Evolutionary conservation across 495 filamentous ascomycete genomes (phyloP).

Genomic region (Trichoderma reesei): DNA sequence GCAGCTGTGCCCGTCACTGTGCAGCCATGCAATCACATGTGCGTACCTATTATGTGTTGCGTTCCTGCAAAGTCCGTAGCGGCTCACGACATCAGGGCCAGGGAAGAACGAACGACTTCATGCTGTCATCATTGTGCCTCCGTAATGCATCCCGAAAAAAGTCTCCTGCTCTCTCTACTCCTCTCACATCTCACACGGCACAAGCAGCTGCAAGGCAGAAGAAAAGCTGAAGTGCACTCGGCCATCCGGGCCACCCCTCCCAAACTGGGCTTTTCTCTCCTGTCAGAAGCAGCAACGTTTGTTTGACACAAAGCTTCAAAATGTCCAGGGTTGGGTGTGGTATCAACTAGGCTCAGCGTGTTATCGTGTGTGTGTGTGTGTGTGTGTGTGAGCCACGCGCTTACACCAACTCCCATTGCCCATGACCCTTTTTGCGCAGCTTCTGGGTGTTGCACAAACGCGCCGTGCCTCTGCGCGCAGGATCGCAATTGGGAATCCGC

Average conservation of each 20-base stretch:
- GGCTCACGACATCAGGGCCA: too few species aligned
- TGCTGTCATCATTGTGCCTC: too few species aligned
- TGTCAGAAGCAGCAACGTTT: neutral
- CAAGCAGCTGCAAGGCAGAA: neutral
- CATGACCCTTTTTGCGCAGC: neutral
- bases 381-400: neutral
- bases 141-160: too few species aligned
- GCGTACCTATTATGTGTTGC: neutral
- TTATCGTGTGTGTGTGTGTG: too few species aligned
- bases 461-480: neutral
- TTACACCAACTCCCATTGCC: neutral
- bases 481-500: neutral
- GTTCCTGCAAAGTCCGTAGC: neutral
- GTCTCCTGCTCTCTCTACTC: too few species aligned
- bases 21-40: neutral
- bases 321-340: too few species aligned
- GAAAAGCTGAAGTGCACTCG: neutral
- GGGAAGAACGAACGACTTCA: too few species aligned
- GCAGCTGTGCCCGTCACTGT: neutral
- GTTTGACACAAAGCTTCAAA: too few species aligned
- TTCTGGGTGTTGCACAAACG: neutral
- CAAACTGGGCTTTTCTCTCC: too few species aligned
- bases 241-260: neutral
- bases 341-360: too few species aligned
- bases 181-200: neutral